Percentiles rank a stretch among this genome's conserved stretches.
phyloP scores from a whole-genome alignment of 306 rosid genomes.

The Luffa aegyptiaca region DNA sequence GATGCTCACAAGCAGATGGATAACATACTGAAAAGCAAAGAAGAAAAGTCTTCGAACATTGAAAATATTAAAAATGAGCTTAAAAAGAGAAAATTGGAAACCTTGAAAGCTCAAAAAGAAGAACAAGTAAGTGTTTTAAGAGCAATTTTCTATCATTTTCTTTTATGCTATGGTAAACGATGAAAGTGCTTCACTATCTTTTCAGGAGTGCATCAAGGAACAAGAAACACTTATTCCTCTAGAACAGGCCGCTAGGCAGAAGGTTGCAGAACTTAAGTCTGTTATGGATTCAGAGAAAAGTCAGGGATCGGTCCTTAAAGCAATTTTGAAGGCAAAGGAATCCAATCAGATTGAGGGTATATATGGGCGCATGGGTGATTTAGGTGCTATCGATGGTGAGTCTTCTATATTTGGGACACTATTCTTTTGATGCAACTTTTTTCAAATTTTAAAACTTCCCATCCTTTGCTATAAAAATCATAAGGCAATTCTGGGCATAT shows the following conservation, averaged over 20 bases:
- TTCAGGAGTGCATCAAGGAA: constrained; percentile 58
- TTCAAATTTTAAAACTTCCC: neutral
- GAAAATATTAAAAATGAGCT: constrained; percentile 43
- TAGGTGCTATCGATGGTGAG: constrained; percentile 94
- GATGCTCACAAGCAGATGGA: constrained; percentile 68
- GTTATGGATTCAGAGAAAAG: constrained; percentile 81
- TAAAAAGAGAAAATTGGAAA: constrained; percentile 55
- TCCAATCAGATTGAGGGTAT: constrained; percentile 69
- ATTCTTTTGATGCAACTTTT: neutral
- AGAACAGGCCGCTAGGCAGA: constrained; percentile 94
- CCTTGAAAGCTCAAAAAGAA: constrained; percentile 47
- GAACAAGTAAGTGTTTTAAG: constrained; percentile 53
- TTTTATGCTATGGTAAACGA: constrained; percentile 8
- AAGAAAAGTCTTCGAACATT: constrained; percentile 38
- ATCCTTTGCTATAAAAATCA: neutral
- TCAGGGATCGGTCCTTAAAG: constrained; percentile 80
- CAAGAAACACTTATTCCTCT: constrained; percentile 72
- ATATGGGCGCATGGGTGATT: constrained; percentile 96
- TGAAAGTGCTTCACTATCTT: constrained; percentile 15
- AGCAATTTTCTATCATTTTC: neutral
- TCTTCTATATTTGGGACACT: constrained; percentile 2
- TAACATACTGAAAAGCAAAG: constrained; percentile 39
- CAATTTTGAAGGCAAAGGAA: constrained; percentile 73
- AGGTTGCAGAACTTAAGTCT: constrained; percentile 88
- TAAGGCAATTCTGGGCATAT: neutral